Evolutionary conservation across 176 grass and related monocot genomes (phyloP).

Genomic region (Pontederia crassipes): DNA sequence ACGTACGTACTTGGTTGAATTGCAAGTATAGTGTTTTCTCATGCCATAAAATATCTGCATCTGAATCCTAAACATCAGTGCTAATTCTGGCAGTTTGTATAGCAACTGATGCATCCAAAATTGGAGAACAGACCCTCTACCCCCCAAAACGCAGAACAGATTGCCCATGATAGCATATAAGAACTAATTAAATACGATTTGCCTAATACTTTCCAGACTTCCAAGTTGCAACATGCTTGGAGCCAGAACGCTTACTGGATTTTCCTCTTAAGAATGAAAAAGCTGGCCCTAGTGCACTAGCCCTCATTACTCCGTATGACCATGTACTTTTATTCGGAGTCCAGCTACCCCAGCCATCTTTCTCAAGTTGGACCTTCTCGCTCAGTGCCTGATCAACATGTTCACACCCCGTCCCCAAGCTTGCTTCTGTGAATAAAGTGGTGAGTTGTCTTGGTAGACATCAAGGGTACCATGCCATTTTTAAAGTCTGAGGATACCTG

Average conservation of each 20-base stretch:
- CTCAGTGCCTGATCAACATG: constrained; percentile 13
- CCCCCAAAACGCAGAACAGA: too few relatives aligned
- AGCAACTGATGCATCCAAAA: too few relatives aligned
- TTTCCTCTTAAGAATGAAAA: constrained; percentile 53
- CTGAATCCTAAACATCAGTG: too few relatives aligned
- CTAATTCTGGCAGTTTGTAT: too few relatives aligned
- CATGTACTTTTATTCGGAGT: constrained; percentile 38
- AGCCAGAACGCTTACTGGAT: constrained; percentile 3
- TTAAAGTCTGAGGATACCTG: constrained; percentile 22
- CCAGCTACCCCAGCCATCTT: constrained; percentile 54
- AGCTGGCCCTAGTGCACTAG: constrained; percentile 72
- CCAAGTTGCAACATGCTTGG: neutral
- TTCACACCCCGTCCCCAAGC: constrained; percentile 28
- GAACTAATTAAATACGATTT: too few relatives aligned
- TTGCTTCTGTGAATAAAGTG: constrained; percentile 22
- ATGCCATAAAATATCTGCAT: too few relatives aligned
- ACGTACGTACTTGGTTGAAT: too few relatives aligned
- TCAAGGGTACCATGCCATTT: neutral
- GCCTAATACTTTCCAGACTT: too few relatives aligned
- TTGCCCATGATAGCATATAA: too few relatives aligned
- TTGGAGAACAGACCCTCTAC: too few relatives aligned
- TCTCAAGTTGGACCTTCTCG: constrained; percentile 30
- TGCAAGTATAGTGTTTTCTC: too few relatives aligned
- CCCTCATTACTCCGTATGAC: constrained; percentile 62
- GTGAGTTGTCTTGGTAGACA: neutral